These are phyloP conservation scores for Coemansia guatemalensis DNA, from an alignment of 192 early-diverging fungal species.

Conservation along the genomic window DNA sequence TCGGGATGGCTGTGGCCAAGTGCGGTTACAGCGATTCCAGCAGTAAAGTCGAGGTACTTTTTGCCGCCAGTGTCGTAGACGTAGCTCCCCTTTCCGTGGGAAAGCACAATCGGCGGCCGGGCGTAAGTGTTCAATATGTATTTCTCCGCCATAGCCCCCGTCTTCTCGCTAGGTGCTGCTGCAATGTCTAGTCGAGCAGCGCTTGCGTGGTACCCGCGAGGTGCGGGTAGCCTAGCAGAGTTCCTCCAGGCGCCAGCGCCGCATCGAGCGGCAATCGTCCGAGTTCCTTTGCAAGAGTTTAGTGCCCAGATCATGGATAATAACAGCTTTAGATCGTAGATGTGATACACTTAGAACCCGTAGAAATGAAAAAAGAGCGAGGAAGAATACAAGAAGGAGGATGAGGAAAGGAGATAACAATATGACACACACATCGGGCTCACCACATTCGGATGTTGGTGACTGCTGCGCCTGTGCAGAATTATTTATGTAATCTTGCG, in stretches of 20 bases:
- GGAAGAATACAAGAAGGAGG: not conserved
- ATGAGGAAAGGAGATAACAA: not conserved
- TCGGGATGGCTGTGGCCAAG: conserved; percentile 86
- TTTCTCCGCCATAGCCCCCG: conserved; percentile 39
- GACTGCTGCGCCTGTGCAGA: not conserved
- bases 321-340: not conserved
- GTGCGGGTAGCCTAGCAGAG: not conserved
- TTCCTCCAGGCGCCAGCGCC: not conserved
- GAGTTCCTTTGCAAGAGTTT: not conserved
- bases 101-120: conserved; percentile 71
- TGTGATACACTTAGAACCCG: not conserved
- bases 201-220: conserved; percentile 21
- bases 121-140: conserved; percentile 71
- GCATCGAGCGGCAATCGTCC: not conserved
- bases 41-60: conserved; percentile 86
- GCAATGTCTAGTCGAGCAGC: not conserved
- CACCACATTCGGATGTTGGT: not conserved
- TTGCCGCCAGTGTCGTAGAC: conserved; percentile 77
- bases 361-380: not conserved
- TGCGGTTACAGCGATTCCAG: conserved; percentile 94
- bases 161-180: conserved; percentile 12
- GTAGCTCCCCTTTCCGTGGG: conserved; percentile 78
- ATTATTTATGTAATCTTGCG: not conserved
- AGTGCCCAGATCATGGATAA: not conserved
- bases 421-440: not conserved